Conservation (phyloP, 495 filamentous ascomycete genomes). For the Cudoniella acicularis region DNA sequence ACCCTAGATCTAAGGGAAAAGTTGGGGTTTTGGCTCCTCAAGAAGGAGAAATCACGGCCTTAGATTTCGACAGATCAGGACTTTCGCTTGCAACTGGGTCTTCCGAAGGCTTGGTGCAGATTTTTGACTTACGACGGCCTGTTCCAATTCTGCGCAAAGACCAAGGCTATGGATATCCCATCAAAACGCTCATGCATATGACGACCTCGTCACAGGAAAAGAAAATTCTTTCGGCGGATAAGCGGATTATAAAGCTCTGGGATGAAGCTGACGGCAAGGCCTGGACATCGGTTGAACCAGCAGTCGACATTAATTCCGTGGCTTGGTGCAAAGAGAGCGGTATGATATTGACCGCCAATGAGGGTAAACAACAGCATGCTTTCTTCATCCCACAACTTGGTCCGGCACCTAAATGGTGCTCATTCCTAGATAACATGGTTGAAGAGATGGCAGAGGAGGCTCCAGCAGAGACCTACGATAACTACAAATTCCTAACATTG, state of each 20-base stretch:
- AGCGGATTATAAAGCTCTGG: constrained; percentile 96
- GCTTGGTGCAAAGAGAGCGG: constrained; percentile 82
- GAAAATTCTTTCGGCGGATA: constrained; percentile 89
- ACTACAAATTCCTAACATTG: constrained; percentile 93
- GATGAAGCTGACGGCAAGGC: constrained; percentile 73
- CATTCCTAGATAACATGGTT: constrained; percentile 92
- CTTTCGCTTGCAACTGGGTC: constrained; percentile 85
- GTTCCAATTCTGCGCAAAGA: constrained; percentile 84
- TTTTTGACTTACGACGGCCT: constrained; percentile 91
- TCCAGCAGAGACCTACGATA: constrained; percentile 83
- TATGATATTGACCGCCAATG: constrained; percentile 94
- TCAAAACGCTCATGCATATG: constrained; percentile 86
- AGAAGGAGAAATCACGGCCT: constrained; percentile 75
- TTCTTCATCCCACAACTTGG: constrained; percentile 96
- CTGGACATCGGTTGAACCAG: constrained; percentile 93
- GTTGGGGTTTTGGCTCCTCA: constrained; percentile 68
- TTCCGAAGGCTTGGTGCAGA: constrained; percentile 79
- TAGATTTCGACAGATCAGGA: constrained; percentile 83
- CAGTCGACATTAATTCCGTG: constrained; percentile 90
- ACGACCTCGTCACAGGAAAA: constrained; percentile 73
- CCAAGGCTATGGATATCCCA: constrained; percentile 92
- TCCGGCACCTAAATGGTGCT: constrained; percentile 91
- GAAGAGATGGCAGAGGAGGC: constrained; percentile 92
- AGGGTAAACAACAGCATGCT: constrained; percentile 85
- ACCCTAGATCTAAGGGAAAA: constrained; percentile 74